These are phyloP conservation scores for Yamadazyma buinensis DNA, from an alignment of 1,139 yeast species.

Conservation along the genomic window DNA sequence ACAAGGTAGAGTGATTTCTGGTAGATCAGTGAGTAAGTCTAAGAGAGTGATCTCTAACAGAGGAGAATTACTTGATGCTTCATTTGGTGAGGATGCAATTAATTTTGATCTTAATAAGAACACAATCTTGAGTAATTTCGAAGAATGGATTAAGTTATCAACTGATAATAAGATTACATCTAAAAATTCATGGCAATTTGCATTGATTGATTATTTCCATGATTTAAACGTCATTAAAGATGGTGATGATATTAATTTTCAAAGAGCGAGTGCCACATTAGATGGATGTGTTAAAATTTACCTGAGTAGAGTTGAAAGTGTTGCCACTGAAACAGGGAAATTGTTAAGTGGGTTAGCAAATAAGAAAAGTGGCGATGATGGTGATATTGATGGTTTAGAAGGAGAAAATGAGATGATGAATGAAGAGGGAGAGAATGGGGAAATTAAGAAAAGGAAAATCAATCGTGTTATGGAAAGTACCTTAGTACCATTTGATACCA, in stretches of 20 bases:
- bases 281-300: constrained; percentile 43
- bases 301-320: constrained; percentile 74
- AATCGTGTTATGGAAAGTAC: constrained; percentile 43
- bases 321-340: constrained; percentile 86
- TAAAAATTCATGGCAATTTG: constrained; percentile 68
- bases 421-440: constrained; percentile 14
- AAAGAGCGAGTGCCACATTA: constrained; percentile 35
- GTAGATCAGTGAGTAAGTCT: constrained; percentile 16
- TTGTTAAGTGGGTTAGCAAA: constrained; percentile 68
- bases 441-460: constrained; percentile 27
- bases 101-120: constrained; percentile 44
- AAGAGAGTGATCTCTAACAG: constrained; percentile 19
- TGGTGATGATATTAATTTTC: constrained; percentile 43
- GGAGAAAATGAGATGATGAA: constrained; percentile 15
- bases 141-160: constrained; percentile 88
- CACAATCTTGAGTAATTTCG: constrained; percentile 60
- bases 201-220: constrained; percentile 80
- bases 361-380: constrained; percentile 18
- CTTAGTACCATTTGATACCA: constrained; percentile 51
- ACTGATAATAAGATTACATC: constrained; percentile 78
- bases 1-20: constrained; percentile 26
- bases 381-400: constrained; percentile 15
- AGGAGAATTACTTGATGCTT: constrained; percentile 22
- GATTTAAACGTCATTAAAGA: constrained; percentile 42
- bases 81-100: constrained; percentile 39